Percentiles rank a stretch among this genome's conserved stretches.
Conservation (phyloP, 129 eudicot species). For the Tagetes erecta region DNA sequence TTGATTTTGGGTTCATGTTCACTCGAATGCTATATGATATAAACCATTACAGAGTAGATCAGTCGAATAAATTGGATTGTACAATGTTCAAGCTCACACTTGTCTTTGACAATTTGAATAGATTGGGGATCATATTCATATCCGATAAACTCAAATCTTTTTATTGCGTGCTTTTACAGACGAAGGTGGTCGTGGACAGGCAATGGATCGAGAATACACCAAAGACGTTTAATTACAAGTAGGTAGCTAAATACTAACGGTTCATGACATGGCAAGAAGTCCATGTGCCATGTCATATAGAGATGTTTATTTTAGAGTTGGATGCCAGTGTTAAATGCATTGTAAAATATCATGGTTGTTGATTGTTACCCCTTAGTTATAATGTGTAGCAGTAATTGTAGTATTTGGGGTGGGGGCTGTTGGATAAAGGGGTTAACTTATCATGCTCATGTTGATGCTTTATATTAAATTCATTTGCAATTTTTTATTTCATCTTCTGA, state of each 20-base stretch:
- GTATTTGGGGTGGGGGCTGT: not conserved
- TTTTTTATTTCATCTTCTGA: not conserved
- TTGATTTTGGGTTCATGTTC: slow-evolving; percentile 16
- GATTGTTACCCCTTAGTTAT: not conserved
- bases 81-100: not conserved
- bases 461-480: not conserved
- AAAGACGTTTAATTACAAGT: not conserved
- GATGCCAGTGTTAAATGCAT: not conserved
- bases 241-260: slow-evolving; percentile 5
- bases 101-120: slow-evolving; percentile 5
- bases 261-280: not conserved
- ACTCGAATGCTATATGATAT: slow-evolving; percentile 1
- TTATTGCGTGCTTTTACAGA: slow-evolving; percentile 32
- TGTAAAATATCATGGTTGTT: slow-evolving; percentile 4
- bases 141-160: slow-evolving; percentile 4
- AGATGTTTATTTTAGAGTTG: slow-evolving; percentile 11
- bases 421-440: not conserved
- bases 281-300: not conserved
- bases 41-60: not conserved
- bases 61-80: not conserved
- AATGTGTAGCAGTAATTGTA: slow-evolving; percentile 5
- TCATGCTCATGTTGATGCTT: slow-evolving; percentile 4
- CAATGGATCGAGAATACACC: slow-evolving; percentile 32
- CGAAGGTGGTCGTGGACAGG: slow-evolving; percentile 43
- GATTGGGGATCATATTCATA: not conserved